These are phyloP conservation scores for Epichloe coenophiala DNA, from an alignment of 2,329 filamentous ascomycete genomes.

Conservation along the genomic window DNA sequence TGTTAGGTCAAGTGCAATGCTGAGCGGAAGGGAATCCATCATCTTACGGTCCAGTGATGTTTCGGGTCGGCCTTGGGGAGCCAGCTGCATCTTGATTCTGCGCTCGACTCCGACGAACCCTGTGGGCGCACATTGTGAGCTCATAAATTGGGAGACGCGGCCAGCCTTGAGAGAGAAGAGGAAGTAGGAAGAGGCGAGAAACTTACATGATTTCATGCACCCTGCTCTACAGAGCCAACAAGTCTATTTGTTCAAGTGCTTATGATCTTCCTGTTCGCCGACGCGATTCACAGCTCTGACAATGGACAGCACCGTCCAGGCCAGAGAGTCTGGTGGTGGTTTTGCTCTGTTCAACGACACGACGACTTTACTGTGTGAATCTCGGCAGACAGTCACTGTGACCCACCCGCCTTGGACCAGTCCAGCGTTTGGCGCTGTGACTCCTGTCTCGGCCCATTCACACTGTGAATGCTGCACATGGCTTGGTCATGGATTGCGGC, in stretches of 20 bases:
- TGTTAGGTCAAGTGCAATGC: conserved; percentile 4
- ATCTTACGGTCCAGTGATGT: conserved; percentile 27
- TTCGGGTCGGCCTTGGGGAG: conserved; percentile 15
- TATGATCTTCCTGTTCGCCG: background rate
- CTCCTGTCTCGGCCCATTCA: background rate
- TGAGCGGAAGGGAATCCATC: background rate
- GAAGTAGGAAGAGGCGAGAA: background rate
- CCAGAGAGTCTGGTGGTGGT: background rate
- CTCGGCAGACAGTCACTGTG: background rate
- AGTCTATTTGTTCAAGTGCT: background rate
- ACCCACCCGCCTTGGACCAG: background rate
- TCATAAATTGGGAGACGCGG: background rate
- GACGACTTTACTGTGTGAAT: background rate
- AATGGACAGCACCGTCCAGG: background rate
- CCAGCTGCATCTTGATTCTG: conserved; percentile 8
- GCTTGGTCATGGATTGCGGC: too few species aligned
- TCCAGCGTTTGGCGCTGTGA: background rate
- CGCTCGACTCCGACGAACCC: conserved; percentile 5
- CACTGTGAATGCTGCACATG: conserved; percentile 8
- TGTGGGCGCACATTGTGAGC: background rate
- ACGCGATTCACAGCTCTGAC: background rate
- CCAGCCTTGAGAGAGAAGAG: background rate
- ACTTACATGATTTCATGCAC: conserved; percentile 1
- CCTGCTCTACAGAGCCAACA: background rate
- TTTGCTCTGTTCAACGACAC: background rate